Conservation (phyloP, 768 basidiomycete species). For the Sarcodon aspratus region DNA sequence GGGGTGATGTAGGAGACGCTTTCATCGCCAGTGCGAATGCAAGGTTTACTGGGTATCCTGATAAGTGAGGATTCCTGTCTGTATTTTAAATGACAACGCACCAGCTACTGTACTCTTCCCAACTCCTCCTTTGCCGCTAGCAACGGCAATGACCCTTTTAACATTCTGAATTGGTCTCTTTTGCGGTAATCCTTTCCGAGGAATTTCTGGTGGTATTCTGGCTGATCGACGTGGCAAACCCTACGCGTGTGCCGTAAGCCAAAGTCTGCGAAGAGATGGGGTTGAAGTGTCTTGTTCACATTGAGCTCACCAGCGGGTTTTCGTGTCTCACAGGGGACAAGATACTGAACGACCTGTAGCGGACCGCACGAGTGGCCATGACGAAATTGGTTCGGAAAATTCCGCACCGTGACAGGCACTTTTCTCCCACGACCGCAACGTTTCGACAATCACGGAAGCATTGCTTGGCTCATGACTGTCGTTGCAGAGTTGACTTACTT, state of each 20-base stretch:
- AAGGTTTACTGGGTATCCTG: slow-evolving; percentile 49
- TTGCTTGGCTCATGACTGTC: too few relatives aligned
- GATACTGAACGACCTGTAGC: slow-evolving; percentile 10
- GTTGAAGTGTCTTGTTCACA: slow-evolving; percentile 1
- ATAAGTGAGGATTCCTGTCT: background rate
- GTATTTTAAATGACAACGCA: slow-evolving; percentile 20
- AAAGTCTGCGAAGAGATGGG: slow-evolving; percentile 7
- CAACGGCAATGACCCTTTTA: slow-evolving; percentile 71
- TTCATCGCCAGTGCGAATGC: slow-evolving; percentile 59
- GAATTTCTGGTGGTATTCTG: slow-evolving; percentile 40
- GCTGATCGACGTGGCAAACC: slow-evolving; percentile 16
- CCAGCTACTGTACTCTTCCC: slow-evolving; percentile 93
- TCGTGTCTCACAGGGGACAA: slow-evolving; percentile 27
- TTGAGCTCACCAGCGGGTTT: slow-evolving; percentile 39
- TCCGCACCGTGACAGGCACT: too few relatives aligned
- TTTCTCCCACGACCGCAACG: too few relatives aligned
- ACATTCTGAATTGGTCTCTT: slow-evolving; percentile 61
- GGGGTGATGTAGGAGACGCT: slow-evolving; percentile 22
- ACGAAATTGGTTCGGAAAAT: too few relatives aligned
- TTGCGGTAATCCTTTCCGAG: slow-evolving; percentile 41
- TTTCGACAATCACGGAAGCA: too few relatives aligned
- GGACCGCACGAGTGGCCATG: too few relatives aligned
- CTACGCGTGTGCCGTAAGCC: slow-evolving; percentile 10
- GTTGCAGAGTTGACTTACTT: too few relatives aligned
- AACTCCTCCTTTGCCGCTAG: slow-evolving; percentile 92